Base-by-base conservation (phyloP, 345 rosid genomes). In the Eutrema heterophyllum region DNA sequence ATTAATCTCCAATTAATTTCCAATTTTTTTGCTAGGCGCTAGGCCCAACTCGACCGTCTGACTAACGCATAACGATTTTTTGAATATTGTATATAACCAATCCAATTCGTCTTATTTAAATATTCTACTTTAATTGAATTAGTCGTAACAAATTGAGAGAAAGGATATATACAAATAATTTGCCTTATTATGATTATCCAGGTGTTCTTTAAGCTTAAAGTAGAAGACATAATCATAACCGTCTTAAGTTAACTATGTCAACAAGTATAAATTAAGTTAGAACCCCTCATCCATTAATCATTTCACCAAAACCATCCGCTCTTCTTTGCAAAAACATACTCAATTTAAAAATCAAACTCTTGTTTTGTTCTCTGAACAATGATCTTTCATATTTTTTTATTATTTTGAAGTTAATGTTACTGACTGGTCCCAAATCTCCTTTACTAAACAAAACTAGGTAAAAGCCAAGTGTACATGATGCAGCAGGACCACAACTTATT, bases 141-240 rank as follows among this genome's bases (percentile, higher is more conserved):
- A 53, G 26, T 56, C 40, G 27, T 53, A 54, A 24, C 44, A 35
- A 41, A 52, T 4, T 33, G 45, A 44, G 64, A 55, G 40, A 41
- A 36, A 64, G 2, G 57, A 45, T 45, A 44, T 21, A 21, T 21
- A 21, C n/a, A n/a, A 54, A 9, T 45, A 26, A 46, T 10, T 26
- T 15, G 40, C 21, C 7, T 64, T 26, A 55, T 67, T 67, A 49
- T 58, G 32, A 67, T 67, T 50, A 60, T 41, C 39, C 49, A 24
- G 63, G 54, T 67, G 63, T 74, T 59, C 48, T 61, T 75, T 50
- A 50, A 32, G 67, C 48, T 75, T 63, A 68, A 75, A 75, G 74
- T 68, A 61, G 79, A 53, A 75, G 79, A 75, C 79, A 75, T 68
- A 61, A 75, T 75, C 70, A 75, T 75, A 53, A 43, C 58, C 35